Percentiles rank a stretch among this genome's conserved stretches.
Conservation (phyloP, 441 rosid genomes). For the Manihot esculenta region DNA sequence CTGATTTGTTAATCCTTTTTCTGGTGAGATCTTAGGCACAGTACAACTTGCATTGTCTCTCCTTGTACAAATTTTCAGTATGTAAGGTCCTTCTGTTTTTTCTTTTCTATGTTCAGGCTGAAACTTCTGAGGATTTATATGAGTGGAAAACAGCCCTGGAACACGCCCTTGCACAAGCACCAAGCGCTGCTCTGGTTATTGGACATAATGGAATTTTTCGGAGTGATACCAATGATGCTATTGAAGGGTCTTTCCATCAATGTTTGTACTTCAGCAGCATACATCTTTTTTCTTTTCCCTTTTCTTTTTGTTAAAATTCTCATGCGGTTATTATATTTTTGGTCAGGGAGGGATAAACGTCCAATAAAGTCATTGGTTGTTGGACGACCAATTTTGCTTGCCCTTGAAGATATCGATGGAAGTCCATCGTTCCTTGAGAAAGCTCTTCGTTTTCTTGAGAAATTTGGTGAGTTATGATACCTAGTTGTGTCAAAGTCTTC, state of each 20-base stretch:
- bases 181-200: constrained; percentile 96
- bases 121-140: constrained; percentile 86
- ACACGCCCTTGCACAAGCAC: constrained; percentile 91
- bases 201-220: constrained; percentile 93
- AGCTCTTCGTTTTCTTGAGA: constrained; percentile 94
- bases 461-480: constrained; percentile 62
- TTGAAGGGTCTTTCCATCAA: constrained; percentile 81
- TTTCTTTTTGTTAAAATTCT: neutral
- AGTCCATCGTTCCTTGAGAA: constrained; percentile 98
- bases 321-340: constrained; percentile 22
- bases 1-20: neutral
- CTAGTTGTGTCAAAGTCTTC: constrained; percentile 10
- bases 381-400: constrained; percentile 98
- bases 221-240: constrained; percentile 63
- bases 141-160: constrained; percentile 98
- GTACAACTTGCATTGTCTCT: neutral
- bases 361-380: constrained; percentile 90
- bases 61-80: constrained; percentile 7
- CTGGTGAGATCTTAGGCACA: neutral
- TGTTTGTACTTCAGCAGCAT: constrained; percentile 41
- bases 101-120: constrained; percentile 60
- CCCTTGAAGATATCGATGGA: constrained; percentile 99
- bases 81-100: constrained; percentile 8
- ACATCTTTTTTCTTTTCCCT: neutral
- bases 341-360: constrained; percentile 87